phyloP scores from a whole-genome alignment of 805 yeast genomes.

The Cyberlindnera amylophila region DNA sequence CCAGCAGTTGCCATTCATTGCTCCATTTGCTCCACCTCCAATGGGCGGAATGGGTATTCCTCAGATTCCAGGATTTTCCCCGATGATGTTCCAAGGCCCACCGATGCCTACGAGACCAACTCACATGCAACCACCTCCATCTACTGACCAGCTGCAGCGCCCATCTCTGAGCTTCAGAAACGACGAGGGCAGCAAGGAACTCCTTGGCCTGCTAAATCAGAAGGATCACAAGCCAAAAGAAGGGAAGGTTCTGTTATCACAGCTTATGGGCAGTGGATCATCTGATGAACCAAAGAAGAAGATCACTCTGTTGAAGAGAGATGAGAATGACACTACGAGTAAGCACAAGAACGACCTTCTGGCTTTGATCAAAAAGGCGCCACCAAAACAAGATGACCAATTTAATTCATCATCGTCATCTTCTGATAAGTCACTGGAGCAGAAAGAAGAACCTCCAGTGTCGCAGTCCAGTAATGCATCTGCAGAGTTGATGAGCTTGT shows the following conservation, averaged over 20 bases:
- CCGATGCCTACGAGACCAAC: conserved; percentile 14
- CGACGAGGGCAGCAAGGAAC: conserved; percentile 37
- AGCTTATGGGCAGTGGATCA: conserved; percentile 9
- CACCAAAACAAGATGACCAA: conserved; percentile 2
- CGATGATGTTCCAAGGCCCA: conserved; percentile 12
- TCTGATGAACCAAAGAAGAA: conserved; percentile 2
- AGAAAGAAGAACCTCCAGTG: conserved; percentile 7
- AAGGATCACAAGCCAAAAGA: conserved; percentile 20
- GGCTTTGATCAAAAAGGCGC: conserved; percentile 19
- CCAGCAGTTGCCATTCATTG: conserved; percentile 20
- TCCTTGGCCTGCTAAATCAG: conserved; percentile 40
- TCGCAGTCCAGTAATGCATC: conserved; percentile 4
- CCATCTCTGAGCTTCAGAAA: conserved; percentile 32
- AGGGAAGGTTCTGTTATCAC: conserved; percentile 8
- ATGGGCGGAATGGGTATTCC: conserved; percentile 6
- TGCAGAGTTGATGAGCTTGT: conserved; percentile 5
- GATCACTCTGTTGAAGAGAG: conserved; percentile 8
- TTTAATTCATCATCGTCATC: no score
- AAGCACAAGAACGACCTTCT: conserved; percentile 21
- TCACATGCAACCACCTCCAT: conserved; percentile 30
- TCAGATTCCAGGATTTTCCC: conserved; percentile 9
- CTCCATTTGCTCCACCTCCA: conserved; percentile 23
- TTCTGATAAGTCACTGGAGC: background rate
- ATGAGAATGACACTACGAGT: background rate
- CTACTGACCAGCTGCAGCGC: conserved; percentile 36